These are phyloP conservation scores for Pouteria campechiana DNA, from an alignment of 179 eudicot genomes.

Conservation along the genomic window DNA sequence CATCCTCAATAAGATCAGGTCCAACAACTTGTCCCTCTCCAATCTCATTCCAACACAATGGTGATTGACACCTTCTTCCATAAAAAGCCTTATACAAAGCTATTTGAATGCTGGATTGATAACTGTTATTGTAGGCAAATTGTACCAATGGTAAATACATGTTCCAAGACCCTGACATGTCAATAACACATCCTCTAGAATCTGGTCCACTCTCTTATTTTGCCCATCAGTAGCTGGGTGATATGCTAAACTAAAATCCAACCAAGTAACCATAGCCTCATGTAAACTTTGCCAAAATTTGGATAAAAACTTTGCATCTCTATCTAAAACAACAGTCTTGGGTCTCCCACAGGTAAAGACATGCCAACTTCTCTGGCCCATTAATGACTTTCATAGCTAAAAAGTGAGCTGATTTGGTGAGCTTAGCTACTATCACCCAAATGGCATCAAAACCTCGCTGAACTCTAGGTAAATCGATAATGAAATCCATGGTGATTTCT, in stretches of 20 bases:
- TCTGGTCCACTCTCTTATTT: background rate
- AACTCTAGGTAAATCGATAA: background rate
- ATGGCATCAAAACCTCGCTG: background rate
- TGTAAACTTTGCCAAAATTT: slow-evolving; percentile 1
- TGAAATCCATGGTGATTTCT: background rate
- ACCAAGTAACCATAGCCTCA: background rate
- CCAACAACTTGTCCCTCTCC: background rate
- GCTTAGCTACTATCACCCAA: background rate
- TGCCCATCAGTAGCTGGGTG: background rate
- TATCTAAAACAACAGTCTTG: background rate
- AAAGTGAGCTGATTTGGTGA: slow-evolving; percentile 4
- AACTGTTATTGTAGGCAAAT: slow-evolving; percentile 6
- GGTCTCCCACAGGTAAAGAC: background rate
- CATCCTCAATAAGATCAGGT: background rate
- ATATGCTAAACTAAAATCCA: background rate
- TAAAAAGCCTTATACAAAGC: background rate
- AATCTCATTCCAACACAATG: background rate
- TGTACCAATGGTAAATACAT: background rate
- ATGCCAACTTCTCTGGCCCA: background rate
- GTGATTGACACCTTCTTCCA: slow-evolving; percentile 1
- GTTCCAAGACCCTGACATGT: background rate
- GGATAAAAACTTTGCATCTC: background rate
- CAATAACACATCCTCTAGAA: background rate
- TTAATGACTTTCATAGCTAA: background rate
- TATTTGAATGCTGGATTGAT: slow-evolving; percentile 1